Conservation (phyloP, 768 basidiomycete genomes). For the Trametes coccinea region DNA sequence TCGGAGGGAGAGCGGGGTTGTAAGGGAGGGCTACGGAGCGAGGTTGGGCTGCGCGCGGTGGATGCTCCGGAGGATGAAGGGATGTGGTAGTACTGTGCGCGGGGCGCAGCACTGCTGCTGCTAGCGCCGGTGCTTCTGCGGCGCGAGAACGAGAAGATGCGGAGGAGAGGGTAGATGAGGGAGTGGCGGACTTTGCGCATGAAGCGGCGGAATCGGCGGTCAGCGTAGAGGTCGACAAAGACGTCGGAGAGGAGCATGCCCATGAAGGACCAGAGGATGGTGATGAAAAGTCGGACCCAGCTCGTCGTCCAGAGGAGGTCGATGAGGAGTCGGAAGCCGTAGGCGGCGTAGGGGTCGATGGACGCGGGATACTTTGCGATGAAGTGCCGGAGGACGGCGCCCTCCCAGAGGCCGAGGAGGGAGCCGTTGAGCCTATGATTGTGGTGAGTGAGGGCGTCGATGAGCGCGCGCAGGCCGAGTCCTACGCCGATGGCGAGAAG, state of each 20-base stretch:
- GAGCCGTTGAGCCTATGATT: slow-evolving; percentile 58
- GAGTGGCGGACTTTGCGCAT: slow-evolving; percentile 29
- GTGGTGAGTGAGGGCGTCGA: slow-evolving; percentile 52
- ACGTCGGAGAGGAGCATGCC: slow-evolving; percentile 56
- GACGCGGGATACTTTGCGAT: slow-evolving; percentile 64
- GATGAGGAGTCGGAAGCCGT: slow-evolving; percentile 67
- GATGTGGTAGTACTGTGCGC: slow-evolving; percentile 23
- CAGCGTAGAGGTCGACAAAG: slow-evolving; percentile 47
- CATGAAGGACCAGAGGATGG: slow-evolving; percentile 52
- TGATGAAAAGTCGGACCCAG: slow-evolving; percentile 45
- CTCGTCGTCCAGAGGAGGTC: slow-evolving; percentile 70
- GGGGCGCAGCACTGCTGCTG: slow-evolving; percentile 13
- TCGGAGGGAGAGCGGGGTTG: slow-evolving; percentile 10
- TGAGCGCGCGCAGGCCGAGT: slow-evolving; percentile 61
- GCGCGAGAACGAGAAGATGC: slow-evolving; percentile 11
- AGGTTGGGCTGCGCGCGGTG: slow-evolving; percentile 21
- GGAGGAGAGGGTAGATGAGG: slow-evolving; percentile 22
- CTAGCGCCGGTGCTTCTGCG: slow-evolving; percentile 4
- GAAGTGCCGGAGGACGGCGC: slow-evolving; percentile 72
- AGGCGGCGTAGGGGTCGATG: slow-evolving; percentile 68
- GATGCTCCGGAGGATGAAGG: slow-evolving; percentile 19
- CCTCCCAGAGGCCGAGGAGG: slow-evolving; percentile 79
- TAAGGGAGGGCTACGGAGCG: slow-evolving; percentile 1
- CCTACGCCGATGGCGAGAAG: slow-evolving; percentile 68
- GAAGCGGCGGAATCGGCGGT: slow-evolving; percentile 35